These are phyloP conservation scores for Corchorus capsularis DNA, from an alignment of 345 rosid genomes.

Conservation along the genomic window DNA sequence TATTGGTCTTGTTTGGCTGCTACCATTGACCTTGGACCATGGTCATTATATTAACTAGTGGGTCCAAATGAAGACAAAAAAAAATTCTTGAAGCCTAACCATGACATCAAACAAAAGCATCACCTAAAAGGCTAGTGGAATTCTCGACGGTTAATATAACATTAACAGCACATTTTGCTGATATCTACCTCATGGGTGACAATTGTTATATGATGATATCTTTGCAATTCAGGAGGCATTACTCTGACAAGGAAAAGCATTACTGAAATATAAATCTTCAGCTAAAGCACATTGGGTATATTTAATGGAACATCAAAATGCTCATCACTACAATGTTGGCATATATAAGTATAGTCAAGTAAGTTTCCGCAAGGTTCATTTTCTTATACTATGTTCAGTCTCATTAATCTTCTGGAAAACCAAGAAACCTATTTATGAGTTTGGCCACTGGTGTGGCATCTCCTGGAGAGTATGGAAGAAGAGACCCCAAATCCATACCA, in stretches of 20 bases:
- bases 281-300: not conserved
- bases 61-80: too few species aligned
- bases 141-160: not conserved
- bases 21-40: not conserved
- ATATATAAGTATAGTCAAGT: not conserved
- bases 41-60: not conserved
- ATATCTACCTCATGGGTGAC: not conserved
- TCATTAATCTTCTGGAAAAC: slow-evolving; percentile 74
- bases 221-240: not conserved
- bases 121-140: not conserved
- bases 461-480: slow-evolving; percentile 64
- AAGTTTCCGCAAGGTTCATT: not conserved
- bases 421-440: slow-evolving; percentile 66
- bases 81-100: not conserved
- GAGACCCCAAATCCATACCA: slow-evolving; percentile 60
- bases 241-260: not conserved
- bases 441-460: slow-evolving; percentile 70
- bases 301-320: slow-evolving; percentile 9
- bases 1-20: not conserved
- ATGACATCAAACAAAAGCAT: too few species aligned
- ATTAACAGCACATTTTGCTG: not conserved
- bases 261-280: not conserved
- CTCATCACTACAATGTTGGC: not conserved
- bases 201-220: not conserved
- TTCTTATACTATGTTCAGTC: not conserved